A percentile compares a stretch with the other conserved stretches of the same genome.
phyloP scores from a whole-genome alignment of 2,329 filamentous ascomycete species.

The Capronia coronata region DNA sequence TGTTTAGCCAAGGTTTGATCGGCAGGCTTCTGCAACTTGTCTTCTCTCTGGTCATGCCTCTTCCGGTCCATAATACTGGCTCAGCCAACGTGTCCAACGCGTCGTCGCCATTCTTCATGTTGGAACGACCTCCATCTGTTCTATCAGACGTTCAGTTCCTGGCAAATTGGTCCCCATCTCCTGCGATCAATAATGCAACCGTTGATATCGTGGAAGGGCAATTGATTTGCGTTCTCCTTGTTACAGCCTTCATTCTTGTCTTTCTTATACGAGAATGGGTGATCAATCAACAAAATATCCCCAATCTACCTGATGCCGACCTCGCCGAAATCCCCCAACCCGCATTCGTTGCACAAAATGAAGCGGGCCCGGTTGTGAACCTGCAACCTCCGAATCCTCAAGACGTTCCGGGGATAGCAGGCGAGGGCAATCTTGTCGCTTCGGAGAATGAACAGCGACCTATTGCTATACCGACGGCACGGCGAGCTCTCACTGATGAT shows the following conservation, averaged over 20 bases:
- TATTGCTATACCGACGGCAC: slow-evolving; percentile 14
- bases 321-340: slow-evolving; percentile 40
- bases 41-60: slow-evolving; percentile 12
- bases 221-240: slow-evolving; percentile 84
- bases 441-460: slow-evolving; percentile 5
- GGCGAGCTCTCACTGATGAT: slow-evolving; percentile 32
- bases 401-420: neutral
- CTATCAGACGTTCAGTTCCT: slow-evolving; percentile 56
- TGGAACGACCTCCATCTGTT: slow-evolving; percentile 40
- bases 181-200: slow-evolving; percentile 67
- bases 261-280: slow-evolving; percentile 97
- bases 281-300: slow-evolving; percentile 90
- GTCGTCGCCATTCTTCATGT: slow-evolving; percentile 9
- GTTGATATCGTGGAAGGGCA: slow-evolving; percentile 86
- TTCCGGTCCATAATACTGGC: neutral
- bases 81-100: slow-evolving; percentile 1
- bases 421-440: neutral
- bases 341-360: slow-evolving; percentile 15
- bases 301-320: slow-evolving; percentile 64
- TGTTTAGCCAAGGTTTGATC: slow-evolving; percentile 17
- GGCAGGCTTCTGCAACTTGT: slow-evolving; percentile 15
- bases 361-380: neutral
- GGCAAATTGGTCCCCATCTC: slow-evolving; percentile 56
- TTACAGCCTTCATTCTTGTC: slow-evolving; percentile 91
- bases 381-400: slow-evolving; percentile 4